Evolutionary conservation across 257 asterid species (phyloP).

Genomic region (Nicotiana paniculata): DNA sequence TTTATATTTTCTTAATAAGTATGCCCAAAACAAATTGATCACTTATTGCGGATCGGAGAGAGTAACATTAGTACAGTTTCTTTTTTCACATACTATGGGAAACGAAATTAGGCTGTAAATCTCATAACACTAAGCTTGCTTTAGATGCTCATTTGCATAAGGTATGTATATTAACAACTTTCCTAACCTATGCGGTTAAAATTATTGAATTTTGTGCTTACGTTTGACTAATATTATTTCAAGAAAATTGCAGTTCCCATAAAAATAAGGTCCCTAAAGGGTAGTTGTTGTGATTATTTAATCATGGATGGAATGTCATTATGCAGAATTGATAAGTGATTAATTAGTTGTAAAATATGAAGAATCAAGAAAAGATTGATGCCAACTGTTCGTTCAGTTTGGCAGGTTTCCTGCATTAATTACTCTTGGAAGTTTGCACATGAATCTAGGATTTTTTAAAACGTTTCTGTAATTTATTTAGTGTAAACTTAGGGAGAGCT

Average conservation of each 20-base stretch:
- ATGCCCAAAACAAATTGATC: no score
- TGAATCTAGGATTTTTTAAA: background rate
- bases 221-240: background rate
- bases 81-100: background rate
- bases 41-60: no score
- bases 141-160: background rate
- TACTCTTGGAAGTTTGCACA: background rate
- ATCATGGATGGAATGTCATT: background rate
- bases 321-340: background rate
- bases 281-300: background rate
- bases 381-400: background rate
- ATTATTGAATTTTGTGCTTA: background rate
- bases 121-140: background rate
- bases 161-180: background rate
- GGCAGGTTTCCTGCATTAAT: background rate
- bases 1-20: no score
- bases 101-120: background rate
- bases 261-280: background rate
- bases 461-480: background rate
- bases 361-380: background rate
- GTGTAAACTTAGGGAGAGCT: background rate
- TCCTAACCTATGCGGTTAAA: background rate
- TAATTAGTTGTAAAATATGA: background rate
- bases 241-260: background rate
- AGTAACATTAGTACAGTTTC: background rate